Base-by-base conservation (phyloP, 129 eudicot genomes). In the Saussurea involucrata region DNA sequence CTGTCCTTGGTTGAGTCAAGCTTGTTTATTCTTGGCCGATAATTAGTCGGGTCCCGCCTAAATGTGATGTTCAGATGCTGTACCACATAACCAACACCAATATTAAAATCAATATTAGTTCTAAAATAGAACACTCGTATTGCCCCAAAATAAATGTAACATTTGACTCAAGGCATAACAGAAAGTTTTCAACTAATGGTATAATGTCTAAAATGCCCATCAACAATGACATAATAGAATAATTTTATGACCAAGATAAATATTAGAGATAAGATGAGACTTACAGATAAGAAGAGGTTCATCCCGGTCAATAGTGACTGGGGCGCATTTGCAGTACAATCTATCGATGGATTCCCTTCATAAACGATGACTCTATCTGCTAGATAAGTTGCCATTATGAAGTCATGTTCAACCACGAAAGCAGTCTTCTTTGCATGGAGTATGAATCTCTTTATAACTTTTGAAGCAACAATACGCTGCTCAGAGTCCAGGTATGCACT, bases 401-500 rank as follows among this genome's bases (percentile, higher is more conserved):
- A 93, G 79, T 93, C 98, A 57, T 93, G 98, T 78, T 93, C 98
- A 24, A 93, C 98, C 76, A 93, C 87, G 71, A 93, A 88, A 5
- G 98, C 98, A 29, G 98, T 93, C 85, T 93, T 93, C 77, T 88
- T 90, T 1, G 95, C 91, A 46, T 90, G 97, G 0, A 88, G 90
- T 61, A 93, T 88, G 40, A 93, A 93, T 72, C 98, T 80, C 87
- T 93, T 93, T 66, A 93, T 93, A 67, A 88, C 98, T 86, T 90
- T 93, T 22, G 98, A 93, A 67, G 97, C 97, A 20, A 93, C 92
- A 66, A 93, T 88, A 83, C 91, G 95, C 85, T 93, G 97, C 88
- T 93, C 97, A 6, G 98, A 87, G 72, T 87, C 95, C 6, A 93
- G 92, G 73, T 90, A 90, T 5, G 97, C 97, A 85, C 97, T 90